Base-by-base conservation (phyloP, 805 yeast species). In the Priceomyces haplophilus region DNA sequence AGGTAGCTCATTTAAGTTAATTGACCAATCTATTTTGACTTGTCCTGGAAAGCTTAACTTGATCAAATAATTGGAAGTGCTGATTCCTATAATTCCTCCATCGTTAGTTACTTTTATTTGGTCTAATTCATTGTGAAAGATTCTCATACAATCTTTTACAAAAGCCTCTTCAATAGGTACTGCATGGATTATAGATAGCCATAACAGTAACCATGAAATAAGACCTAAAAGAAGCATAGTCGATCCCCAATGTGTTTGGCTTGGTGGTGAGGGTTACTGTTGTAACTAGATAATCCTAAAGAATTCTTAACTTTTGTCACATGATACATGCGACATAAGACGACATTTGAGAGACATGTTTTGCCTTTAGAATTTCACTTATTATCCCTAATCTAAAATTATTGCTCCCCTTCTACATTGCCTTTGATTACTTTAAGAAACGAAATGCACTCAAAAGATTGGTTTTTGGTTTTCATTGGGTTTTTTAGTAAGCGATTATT, bases 381-480 rank as follows among this genome's bases (percentile, higher is more conserved):
- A 21, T 21, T 21, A 21, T 21, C 24, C 8, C 24, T 21, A 21
- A 21, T 6, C n/a, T 7, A 21, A 7, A 21, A 21, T 21, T 21
- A 21, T 21, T 21, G 24, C 24, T 8, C 6, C 24, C 24, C 6
- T 21, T 21, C 24, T 21, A 7, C 8, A 21, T 7, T 21, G 8
- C 8, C 8, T 7, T 8, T 8, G 8, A 8, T 21, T 21, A 21
- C 24, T 21, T 21, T 8, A 21, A 21, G n/a, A 21, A 7, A 7
- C n/a, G 44, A 44, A 37, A 67, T 67, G 73, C 71, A 66, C 40
- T 60, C 70, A 24, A 61, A 59, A 46, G 95, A 86, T 58, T 80
- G 85, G 61, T 59, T 85, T 13, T 72, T 87, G 35, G 85, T 83
- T 13, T 65, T 87, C 7, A 53, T 87, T 38, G 86, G 93, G 1